Evolutionary conservation across 345 rosid species (phyloP), one percentile per base, ranked within the genome.

Genomic region (Angophora floribunda): DNA sequence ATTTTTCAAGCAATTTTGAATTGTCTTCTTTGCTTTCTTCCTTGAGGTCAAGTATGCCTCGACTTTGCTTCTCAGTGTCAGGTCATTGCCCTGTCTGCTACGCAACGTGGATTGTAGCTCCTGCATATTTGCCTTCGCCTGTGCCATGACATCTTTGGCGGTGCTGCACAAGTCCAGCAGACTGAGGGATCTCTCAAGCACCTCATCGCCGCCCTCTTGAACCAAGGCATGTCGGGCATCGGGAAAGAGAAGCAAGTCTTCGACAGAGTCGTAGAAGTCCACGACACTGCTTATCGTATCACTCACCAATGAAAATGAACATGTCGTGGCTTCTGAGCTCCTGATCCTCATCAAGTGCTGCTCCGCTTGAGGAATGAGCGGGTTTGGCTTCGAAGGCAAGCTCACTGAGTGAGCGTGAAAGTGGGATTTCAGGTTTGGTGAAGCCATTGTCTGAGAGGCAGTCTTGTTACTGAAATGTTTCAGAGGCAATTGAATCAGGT

Each of bases 21-120:
- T 87, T 86, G 93, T 89, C 88, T 89, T 94, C 87, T 92, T 94
- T 55, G 90, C 87, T 8, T 85, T 52, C 87, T 90, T 94, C 92
- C 95, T 93, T 7, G 92, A 88, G 88, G 92, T 79, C 24, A 94
- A 45, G 91, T 91, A 94, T 63, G 91, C 92, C 87, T 87, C 90
- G 44, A 92, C 90, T 85, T 90, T 93, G 28, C 36, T 21, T 70
- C 47, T 70, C 80, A 36, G 80, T 70, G 24, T 45, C 0, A 90
- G 22, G 14, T 50, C 82, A 19, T 15, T 44, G 52, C 87, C 51
- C 32, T 87, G 55, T 85, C 91, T 93, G 89, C 92, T 87, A 36
- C 87, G 86, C 80, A 91, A 15, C 55, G 57, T 51, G 10, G 91
- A 92, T 89, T 93, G 90, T 86, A 92, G 89, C 16, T 90, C 89